Percentiles rank a stretch among this genome's conserved stretches.
phyloP scores from a whole-genome alignment of 768 basidiomycete genomes.

The Xanthoconium stramineum region DNA sequence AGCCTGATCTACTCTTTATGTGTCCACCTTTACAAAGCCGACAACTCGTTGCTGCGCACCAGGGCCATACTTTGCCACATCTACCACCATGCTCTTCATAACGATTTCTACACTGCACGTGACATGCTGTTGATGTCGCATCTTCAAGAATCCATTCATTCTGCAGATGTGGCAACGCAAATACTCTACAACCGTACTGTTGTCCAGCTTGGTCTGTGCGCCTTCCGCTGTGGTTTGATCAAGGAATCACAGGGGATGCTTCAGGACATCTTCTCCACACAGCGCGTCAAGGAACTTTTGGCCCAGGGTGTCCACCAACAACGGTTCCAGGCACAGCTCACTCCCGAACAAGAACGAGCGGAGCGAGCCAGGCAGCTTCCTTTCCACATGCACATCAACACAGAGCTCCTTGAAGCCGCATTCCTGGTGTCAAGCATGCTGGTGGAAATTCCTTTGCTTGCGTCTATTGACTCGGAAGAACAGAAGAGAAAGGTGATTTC shows the following conservation, averaged over 20 bases:
- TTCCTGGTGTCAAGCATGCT: constrained; percentile 99
- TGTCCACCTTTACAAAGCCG: constrained; percentile 88
- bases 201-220: constrained; percentile 95
- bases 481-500: constrained; percentile 89
- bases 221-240: constrained; percentile 93
- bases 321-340: constrained; percentile 73
- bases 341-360: constrained; percentile 95
- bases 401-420: constrained; percentile 94
- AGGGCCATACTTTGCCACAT: constrained; percentile 98
- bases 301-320: constrained; percentile 96
- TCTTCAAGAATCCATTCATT: constrained; percentile 93
- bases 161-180: constrained; percentile 95
- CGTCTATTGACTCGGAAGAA: constrained; percentile 93
- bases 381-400: constrained; percentile 99
- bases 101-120: constrained; percentile 93
- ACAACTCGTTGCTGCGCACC: constrained; percentile 88
- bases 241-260: constrained; percentile 90
- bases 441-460: constrained; percentile 92
- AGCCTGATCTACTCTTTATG: constrained; percentile 86
- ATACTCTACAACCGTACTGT: constrained; percentile 97
- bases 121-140: constrained; percentile 99
- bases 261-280: constrained; percentile 94
- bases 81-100: constrained; percentile 94
- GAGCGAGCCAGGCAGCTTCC: constrained; percentile 95
- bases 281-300: constrained; percentile 94